These are phyloP conservation scores for Stentor coeruleus DNA, from an alignment of 73 alveolate genomes.

Conservation along the genomic window DNA sequence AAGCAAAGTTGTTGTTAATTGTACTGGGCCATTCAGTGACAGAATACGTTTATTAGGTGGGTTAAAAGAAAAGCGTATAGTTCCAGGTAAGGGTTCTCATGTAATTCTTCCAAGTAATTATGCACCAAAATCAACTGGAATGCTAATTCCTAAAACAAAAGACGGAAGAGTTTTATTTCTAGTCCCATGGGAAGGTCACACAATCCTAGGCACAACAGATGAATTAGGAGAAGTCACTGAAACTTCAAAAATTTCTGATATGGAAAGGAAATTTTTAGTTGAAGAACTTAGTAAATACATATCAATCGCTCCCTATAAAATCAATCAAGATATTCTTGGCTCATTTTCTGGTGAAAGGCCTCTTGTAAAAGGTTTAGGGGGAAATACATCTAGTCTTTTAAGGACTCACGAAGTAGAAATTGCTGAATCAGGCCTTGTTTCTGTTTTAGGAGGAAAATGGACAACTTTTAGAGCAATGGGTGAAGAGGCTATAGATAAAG, in stretches of 20 bases:
- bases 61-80: conserved; percentile 48
- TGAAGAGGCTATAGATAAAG: conserved; percentile 64
- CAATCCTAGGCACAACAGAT: conserved; percentile 87
- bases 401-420: conserved; percentile 80
- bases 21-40: conserved; percentile 84
- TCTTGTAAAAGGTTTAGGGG: conserved; percentile 49
- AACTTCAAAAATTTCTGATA: conserved; percentile 33
- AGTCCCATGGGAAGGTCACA: conserved; percentile 65
- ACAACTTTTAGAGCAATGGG: conserved; percentile 90
- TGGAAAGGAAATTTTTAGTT: conserved; percentile 37
- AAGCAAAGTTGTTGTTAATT: conserved; percentile 73
- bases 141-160: conserved; percentile 69
- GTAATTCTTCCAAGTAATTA: conserved; percentile 48
- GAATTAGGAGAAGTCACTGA: conserved; percentile 32
- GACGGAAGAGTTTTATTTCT: conserved; percentile 80
- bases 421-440: conserved; percentile 54
- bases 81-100: conserved; percentile 82
- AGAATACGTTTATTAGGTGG: conserved; percentile 64
- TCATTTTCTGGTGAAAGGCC: conserved; percentile 87
- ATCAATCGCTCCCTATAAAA: conserved; percentile 22
- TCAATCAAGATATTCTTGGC: conserved; percentile 39
- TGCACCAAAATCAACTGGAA: conserved; percentile 48
- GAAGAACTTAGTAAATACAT: conserved; percentile 33
- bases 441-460: conserved; percentile 95
- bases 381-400: conserved; percentile 45